Percentiles rank a stretch among this genome's conserved stretches.
Conservation (phyloP, 495 filamentous ascomycete genomes). For the Tuber aestivum region DNA sequence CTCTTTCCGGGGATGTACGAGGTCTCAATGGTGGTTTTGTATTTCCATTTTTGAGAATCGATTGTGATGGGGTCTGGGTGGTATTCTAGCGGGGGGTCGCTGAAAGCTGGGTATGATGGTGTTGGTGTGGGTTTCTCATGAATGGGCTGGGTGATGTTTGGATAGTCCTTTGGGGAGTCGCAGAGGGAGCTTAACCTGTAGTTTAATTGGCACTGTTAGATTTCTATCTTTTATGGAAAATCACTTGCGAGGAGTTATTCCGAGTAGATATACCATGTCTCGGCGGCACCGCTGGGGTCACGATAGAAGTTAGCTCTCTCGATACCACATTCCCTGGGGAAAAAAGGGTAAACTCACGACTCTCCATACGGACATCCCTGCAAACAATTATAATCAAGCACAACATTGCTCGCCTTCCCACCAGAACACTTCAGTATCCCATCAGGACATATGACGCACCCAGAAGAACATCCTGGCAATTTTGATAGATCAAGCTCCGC, state of each 20-base stretch:
- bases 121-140: neutral
- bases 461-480: neutral
- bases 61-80: neutral
- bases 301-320: neutral
- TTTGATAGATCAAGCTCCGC: neutral
- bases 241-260: neutral
- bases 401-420: neutral
- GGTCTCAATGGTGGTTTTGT: neutral
- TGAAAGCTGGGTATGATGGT: neutral
- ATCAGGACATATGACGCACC: neutral
- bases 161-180: neutral
- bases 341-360: neutral
- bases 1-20: neutral
- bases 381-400: neutral
- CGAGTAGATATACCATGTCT: neutral
- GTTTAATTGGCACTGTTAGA: neutral
- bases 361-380: neutral
- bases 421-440: neutral
- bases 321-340: neutral
- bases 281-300: neutral
- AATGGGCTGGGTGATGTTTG: neutral
- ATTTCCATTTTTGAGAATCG: neutral
- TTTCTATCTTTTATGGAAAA: neutral
- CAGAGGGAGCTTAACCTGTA: neutral
- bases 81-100: neutral